Evolutionary conservation across 140 eudicot species (phyloP).

Genomic region (Ambrosia hybrid): DNA sequence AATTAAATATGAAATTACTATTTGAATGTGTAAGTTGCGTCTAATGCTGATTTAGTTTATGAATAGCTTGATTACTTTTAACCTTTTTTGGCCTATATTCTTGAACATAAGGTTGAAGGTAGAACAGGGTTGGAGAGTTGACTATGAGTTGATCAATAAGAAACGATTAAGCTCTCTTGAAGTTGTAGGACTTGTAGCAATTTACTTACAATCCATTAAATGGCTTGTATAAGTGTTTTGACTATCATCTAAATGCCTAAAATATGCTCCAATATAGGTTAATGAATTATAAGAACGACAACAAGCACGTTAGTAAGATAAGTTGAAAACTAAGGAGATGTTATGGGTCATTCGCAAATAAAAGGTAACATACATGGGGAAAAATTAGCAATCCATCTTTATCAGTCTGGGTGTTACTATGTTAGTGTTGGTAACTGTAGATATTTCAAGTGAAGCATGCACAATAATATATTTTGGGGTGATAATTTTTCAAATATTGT

Average conservation of each 20-base stretch:
- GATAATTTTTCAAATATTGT: not conserved
- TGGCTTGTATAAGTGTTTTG: not conserved
- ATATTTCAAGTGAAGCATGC: not conserved
- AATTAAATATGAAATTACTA: not conserved
- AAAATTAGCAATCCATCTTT: not conserved
- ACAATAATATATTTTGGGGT: not conserved
- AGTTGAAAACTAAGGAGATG: not conserved
- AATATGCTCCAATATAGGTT: not conserved
- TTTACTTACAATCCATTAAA: not conserved
- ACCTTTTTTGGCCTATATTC: not conserved
- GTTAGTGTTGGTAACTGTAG: not conserved
- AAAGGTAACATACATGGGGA: not conserved
- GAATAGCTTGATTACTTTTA: not conserved
- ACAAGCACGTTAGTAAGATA: not conserved
- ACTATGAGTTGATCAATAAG: no score
- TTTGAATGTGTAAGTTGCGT: not conserved
- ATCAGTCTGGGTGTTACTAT: not conserved
- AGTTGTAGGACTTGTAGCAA: not conserved
- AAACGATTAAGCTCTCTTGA: no score
- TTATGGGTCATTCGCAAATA: no score
- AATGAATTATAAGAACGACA: not conserved
- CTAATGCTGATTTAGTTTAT: not conserved
- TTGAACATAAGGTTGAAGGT: not conserved
- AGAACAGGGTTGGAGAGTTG: not conserved
- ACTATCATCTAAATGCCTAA: not conserved